Percentiles rank a stretch among this genome's conserved stretches.
These are phyloP conservation scores for Setaria viridis DNA, from an alignment of 202 grass and related monocot species.

Conservation along the genomic window DNA sequence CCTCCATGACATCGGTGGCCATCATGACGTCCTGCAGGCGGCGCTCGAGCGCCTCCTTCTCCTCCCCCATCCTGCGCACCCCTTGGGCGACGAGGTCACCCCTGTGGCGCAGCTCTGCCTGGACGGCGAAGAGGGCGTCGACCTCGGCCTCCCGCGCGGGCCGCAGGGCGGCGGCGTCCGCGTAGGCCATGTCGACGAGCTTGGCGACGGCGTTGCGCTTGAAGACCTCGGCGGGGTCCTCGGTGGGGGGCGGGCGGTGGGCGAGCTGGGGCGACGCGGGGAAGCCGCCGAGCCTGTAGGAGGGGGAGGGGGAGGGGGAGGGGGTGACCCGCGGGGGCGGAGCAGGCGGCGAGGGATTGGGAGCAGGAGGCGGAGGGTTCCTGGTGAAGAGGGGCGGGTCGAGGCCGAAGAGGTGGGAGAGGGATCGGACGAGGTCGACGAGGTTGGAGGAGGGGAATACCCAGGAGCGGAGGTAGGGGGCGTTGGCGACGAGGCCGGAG, in stretches of 20 bases:
- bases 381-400: constrained; percentile 87
- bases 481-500: constrained; percentile 73
- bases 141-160: constrained; percentile 63
- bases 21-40: constrained; percentile 78
- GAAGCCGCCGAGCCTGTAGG: constrained; percentile 46
- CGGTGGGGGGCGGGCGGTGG: constrained; percentile 38
- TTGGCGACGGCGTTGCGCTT: constrained; percentile 76
- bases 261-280: constrained; percentile 58
- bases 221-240: constrained; percentile 86
- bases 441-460: constrained; percentile 95
- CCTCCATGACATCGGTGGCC: constrained; percentile 74
- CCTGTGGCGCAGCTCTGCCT: constrained; percentile 78
- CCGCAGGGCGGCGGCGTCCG: constrained; percentile 45
- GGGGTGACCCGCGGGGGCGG: constrained; percentile 20
- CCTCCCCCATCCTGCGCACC: constrained; percentile 60
- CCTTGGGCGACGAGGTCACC: constrained; percentile 55
- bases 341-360: not conserved
- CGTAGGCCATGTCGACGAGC: constrained; percentile 69
- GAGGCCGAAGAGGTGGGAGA: constrained; percentile 87
- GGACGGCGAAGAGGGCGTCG: constrained; percentile 73
- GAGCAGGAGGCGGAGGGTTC: constrained; percentile 36
- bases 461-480: constrained; percentile 80
- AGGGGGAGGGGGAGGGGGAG: constrained; percentile 42
- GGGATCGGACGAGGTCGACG: constrained; percentile 78
- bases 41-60: constrained; percentile 90